A percentile compares a stretch with the other conserved stretches of the same genome.
These are phyloP conservation scores for Acrocalymma vagum DNA, from an alignment of 2,329 filamentous ascomycete species.

Conservation along the genomic window DNA sequence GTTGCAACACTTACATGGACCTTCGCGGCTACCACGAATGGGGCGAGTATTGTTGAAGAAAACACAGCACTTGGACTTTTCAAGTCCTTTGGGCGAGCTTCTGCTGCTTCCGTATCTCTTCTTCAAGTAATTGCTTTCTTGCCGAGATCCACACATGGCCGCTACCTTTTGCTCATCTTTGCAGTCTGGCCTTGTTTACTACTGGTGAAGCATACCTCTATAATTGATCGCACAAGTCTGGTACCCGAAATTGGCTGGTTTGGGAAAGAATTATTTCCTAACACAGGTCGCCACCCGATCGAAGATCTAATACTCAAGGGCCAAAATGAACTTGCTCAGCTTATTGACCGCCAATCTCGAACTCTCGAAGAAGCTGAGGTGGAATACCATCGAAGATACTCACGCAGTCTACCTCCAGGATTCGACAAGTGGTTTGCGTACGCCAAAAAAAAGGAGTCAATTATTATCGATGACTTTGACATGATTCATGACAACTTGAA, in stretches of 20 bases:
- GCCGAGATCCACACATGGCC: not conserved
- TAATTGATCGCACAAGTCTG: not conserved
- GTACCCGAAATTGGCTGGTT: not conserved
- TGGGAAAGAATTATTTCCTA: not conserved
- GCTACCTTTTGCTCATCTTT: not conserved
- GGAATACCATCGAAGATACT: conserved; percentile 58
- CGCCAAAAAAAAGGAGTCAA: conserved; percentile 50
- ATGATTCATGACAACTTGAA: conserved; percentile 50
- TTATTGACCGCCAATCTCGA: conserved; percentile 50
- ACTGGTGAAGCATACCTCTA: not conserved
- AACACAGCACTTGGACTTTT: not conserved
- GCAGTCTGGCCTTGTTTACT: conserved; percentile 3
- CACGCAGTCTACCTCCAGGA: conserved; percentile 54
- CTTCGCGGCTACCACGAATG: not conserved
- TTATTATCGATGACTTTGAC: conserved; percentile 62
- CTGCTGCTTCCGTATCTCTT: not conserved
- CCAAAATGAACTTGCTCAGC: conserved; percentile 34
- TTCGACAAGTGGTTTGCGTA: conserved; percentile 59
- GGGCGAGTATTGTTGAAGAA: not conserved
- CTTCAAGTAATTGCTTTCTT: conserved; percentile 2
- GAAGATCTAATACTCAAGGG: conserved; percentile 27
- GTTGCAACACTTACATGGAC: conserved; percentile 5
- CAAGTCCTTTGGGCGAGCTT: not conserved
- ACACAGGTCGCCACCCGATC: not conserved
- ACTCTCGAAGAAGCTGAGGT: conserved; percentile 43